Base-by-base conservation (phyloP, 1,284 basidiomycete species). In the Cryptococcus hybrid region DNA sequence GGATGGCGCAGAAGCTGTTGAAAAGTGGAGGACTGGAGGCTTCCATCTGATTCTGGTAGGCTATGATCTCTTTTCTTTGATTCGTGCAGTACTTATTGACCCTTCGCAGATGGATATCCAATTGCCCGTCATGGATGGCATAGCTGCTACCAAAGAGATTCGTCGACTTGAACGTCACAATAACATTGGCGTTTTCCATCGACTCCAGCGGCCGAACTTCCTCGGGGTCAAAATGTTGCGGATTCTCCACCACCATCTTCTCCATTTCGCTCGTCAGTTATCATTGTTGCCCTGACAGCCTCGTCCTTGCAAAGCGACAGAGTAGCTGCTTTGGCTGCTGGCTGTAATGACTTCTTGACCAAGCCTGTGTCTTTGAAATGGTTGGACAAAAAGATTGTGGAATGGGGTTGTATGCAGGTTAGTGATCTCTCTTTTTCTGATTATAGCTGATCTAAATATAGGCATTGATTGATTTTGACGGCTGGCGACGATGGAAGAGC, bases 101-200 rank as follows among this genome's bases (percentile, higher is more conserved):
- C 35, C 9, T 15, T 18, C 8, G 3, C 67, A 96, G 92, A 99
- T 99, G 96, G 96, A 99, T 79, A 98, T 99, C 60, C 95, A 98
- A 80, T 90, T 99, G 83, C 96, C 96, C 5, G 88, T 98, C 65
- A 97, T 98, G 90, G 91, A 96, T 76, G 96, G 96, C 34, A 97
- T 99, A 51, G 86, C 91, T 71, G 96, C 96, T 2, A 99, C 96
- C 0, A 94, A 93, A 69, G 91, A 95, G 75, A 99, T 99, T 58
- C 84, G 96, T 50, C 84, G 87, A 61, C 79, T 95, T 51, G 95
- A 99, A 76, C 85, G 86, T 63, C 65, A 77, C 45, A 79, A 79
- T 68, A 88, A 88, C 57, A 81, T 85, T 40, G 85, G 86, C 45
- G 86, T 88, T 5, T 90, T 86, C 73, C 87, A 6, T 81, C 84